Evolutionary conservation across 202 grass and related monocot species (phyloP).

Genomic region (Panicum hallii): DNA sequence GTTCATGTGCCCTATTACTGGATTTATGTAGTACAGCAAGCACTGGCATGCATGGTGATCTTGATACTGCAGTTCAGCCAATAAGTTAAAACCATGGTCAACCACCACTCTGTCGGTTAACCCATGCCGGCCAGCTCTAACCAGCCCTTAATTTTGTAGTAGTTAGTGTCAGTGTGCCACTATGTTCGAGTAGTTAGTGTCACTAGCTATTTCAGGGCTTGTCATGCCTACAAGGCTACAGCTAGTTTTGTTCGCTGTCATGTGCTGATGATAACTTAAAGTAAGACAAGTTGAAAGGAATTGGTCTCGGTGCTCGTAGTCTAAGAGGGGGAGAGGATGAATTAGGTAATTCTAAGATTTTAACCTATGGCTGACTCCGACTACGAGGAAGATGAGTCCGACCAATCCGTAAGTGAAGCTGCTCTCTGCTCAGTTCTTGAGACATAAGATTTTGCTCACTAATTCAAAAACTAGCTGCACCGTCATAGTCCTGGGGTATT

Average conservation of each 20-base stretch:
- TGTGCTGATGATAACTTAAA: conserved; percentile 35
- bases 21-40: conserved; percentile 21
- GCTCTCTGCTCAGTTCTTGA: neutral
- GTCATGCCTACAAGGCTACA: neutral
- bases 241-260: conserved; percentile 7
- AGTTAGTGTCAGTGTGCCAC: conserved; percentile 1
- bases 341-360: no score
- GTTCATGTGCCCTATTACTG: conserved; percentile 35
- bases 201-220: conserved; percentile 17
- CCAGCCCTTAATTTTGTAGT: neutral
- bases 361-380: conserved; percentile 29
- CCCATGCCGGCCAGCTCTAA: conserved; percentile 17
- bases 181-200: neutral
- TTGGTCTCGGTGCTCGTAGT: no score
- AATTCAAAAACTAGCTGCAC: no score
- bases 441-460: neutral
- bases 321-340: no score
- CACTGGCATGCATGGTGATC: neutral
- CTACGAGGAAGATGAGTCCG: conserved; percentile 42
- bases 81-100: conserved; percentile 23
- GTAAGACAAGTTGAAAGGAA: neutral
- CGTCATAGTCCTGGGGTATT: no score
- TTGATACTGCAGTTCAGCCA: neutral
- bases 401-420: conserved; percentile 39
- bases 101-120: conserved; percentile 42